Base-by-base conservation (phyloP, 441 rosid genomes). In the Kokia cookei region DNA sequence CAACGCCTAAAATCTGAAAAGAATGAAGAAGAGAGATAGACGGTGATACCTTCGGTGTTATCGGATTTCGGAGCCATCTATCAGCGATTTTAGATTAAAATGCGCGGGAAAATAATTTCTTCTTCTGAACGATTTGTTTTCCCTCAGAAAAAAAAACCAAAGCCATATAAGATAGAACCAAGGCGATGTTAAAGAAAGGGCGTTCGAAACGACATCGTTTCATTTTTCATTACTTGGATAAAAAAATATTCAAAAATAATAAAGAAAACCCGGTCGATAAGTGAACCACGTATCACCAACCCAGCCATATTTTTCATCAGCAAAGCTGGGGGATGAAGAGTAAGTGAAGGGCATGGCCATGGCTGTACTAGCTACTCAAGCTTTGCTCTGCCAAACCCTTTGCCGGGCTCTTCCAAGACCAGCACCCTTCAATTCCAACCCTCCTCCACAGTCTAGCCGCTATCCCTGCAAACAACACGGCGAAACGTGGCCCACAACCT, bases 11-110 rank as follows among this genome's bases (percentile, higher is more conserved):
- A 29, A 67, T 47, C 51, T 47, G n/a, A 69, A 51, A 54, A n/a
- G 13, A 14, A 26, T 22, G 65, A 62, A 13, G 27, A 59, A 32
- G 47, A 32, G 72, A 59, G 65, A 26, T 35, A 11, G 43, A 57
- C 7, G 24, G 63, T 45, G 26, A 69, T 78, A 91, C 97, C 91
- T 87, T 94, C 97, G 15, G 89, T 71, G 83, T 83, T 85, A 73
- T 93, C 96, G 47, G 90, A 76, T 81, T 90, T 94, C 0, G 96
- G 94, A 77, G 97, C 90, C 99, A 94, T 94, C 54, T 82, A 60
- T 27, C 73, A 71, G 69, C 78, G 75, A 55, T 8, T 45, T 53
- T 42, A 40, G 53, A 42, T 55, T 12, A 66, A 73, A 80, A 76
- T 72, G 90, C 79, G 93, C 94, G 93, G 90, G 90, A 88, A 91